phyloP scores from a whole-genome alignment of 495 filamentous ascomycete species.

The Aspergillus campestris region DNA sequence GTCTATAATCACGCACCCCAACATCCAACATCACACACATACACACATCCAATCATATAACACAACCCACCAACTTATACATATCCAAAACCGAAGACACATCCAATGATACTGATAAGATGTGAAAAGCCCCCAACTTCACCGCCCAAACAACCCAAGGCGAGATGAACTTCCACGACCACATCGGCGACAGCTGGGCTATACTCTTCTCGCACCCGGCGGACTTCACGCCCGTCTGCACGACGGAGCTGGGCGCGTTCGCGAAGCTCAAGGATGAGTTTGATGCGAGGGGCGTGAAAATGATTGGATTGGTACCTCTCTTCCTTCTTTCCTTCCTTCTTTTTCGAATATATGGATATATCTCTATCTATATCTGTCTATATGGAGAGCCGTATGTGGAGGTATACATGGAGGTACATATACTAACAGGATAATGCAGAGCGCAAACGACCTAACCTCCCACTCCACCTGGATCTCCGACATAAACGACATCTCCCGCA shows the following conservation, averaged over 20 bases:
- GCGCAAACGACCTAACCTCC: constrained; percentile 50
- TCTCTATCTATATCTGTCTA: not conserved
- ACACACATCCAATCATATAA: too few species aligned
- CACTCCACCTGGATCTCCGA: constrained; percentile 58
- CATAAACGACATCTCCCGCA: constrained; percentile 53
- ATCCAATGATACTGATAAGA: too few species aligned
- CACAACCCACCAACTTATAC: too few species aligned
- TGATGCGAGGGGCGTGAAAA: constrained; percentile 52
- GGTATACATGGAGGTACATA: not conserved
- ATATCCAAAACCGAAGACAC: too few species aligned
- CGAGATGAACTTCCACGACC: constrained; percentile 56
- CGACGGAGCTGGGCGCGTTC: constrained; percentile 61
- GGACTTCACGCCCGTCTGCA: constrained; percentile 65
- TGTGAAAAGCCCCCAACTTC: constrained; percentile 52
- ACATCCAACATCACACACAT: too few species aligned
- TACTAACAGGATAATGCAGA: constrained; percentile 15
- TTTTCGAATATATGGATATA: not conserved
- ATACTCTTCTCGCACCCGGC: constrained; percentile 64
- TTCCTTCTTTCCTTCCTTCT: not conserved
- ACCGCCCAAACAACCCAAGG: constrained; percentile 56
- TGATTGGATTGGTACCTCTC: constrained; percentile 50
- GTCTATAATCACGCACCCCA: too few species aligned
- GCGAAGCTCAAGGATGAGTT: constrained; percentile 56
- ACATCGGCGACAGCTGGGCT: constrained; percentile 52
- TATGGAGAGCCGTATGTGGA: too few species aligned